Evolutionary conservation across 805 yeast genomes (phyloP).

Genomic region (Teunomyces cretensis): DNA sequence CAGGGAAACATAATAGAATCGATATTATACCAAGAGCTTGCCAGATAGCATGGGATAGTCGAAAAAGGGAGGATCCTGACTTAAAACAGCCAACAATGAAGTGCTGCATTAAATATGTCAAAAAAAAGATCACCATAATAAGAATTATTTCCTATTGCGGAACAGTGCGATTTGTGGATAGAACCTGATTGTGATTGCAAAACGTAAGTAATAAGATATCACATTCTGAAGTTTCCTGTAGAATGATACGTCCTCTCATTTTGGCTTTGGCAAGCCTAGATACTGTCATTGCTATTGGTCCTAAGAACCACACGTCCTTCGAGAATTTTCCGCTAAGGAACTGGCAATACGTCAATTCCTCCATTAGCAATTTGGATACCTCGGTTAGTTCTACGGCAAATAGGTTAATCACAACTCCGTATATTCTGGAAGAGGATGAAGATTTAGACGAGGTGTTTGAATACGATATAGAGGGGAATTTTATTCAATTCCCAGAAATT

Average conservation of each 20-base stretch:
- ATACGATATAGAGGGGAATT: neutral
- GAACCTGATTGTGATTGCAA: neutral
- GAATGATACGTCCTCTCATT: neutral
- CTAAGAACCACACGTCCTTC: neutral
- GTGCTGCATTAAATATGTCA: neutral
- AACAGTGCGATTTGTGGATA: neutral
- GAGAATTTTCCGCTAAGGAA: neutral
- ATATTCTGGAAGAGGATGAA: neutral
- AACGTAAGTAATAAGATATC: no score
- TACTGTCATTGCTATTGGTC: neutral
- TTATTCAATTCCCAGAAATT: neutral
- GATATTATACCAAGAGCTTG: conserved; percentile 5
- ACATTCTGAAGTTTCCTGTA: neutral
- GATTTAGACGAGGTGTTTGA: neutral
- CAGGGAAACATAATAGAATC: conserved; percentile 3
- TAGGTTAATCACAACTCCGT: neutral
- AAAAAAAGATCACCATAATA: neutral
- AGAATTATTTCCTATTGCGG: neutral
- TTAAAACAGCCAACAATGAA: neutral
- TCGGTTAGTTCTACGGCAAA: neutral
- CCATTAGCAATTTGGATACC: neutral
- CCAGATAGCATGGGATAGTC: neutral
- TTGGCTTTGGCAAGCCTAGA: neutral
- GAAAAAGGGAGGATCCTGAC: neutral
- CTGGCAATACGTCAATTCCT: neutral